Conservation (phyloP, 192 early-diverging fungal genomes). For the Mortierella hygrophila region DNA sequence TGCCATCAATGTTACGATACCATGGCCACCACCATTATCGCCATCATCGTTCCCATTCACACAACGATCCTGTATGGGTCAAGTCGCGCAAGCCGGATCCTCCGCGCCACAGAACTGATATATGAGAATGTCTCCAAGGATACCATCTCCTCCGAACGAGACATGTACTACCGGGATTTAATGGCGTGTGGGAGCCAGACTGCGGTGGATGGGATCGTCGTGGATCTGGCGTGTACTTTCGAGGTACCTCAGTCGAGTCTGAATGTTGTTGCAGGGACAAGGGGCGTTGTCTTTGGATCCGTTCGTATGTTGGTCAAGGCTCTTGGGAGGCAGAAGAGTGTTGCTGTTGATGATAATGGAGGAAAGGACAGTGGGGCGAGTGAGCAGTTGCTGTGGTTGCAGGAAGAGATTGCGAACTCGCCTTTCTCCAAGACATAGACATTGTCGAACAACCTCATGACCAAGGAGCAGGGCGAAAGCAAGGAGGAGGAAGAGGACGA, state of each 20-base stretch:
- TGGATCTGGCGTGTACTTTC: constrained; percentile 40
- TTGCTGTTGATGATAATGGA: neutral
- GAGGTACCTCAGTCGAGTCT: constrained; percentile 27
- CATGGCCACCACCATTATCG: neutral
- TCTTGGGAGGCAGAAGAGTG: neutral
- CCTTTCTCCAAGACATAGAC: neutral
- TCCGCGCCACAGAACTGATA: constrained; percentile 18
- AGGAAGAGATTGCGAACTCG: neutral
- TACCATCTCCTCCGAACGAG: constrained; percentile 23
- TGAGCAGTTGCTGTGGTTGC: neutral
- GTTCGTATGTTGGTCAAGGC: constrained; percentile 15
- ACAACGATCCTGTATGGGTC: neutral
- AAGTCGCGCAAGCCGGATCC: neutral
- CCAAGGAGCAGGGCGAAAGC: neutral
- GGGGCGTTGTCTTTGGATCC: constrained; percentile 38
- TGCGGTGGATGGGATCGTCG: constrained; percentile 31
- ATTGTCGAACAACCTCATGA: neutral
- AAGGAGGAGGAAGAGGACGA: neutral
- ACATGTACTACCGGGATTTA: constrained; percentile 40
- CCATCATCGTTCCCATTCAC: neutral
- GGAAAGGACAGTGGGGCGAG: neutral
- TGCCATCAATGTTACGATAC: too few species aligned
- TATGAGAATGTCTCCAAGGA: constrained; percentile 23
- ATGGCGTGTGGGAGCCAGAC: constrained; percentile 26
- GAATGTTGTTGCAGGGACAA: constrained; percentile 36